Conservation (phyloP, 495 filamentous ascomycete species). For the Saxophila tyrrhenica region DNA sequence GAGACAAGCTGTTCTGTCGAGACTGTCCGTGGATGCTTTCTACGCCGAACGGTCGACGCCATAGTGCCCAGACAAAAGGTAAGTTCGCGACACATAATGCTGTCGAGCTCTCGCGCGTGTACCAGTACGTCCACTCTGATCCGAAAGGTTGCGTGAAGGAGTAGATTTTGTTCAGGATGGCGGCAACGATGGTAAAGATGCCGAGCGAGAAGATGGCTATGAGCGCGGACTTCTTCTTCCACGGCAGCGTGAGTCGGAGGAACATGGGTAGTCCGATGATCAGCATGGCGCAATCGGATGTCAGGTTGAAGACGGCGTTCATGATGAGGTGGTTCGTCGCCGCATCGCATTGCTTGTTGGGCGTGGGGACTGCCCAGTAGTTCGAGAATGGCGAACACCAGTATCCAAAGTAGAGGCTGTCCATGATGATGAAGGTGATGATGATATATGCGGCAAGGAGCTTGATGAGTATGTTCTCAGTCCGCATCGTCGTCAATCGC, state of each 20-base stretch:
- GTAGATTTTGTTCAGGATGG: constrained; percentile 55
- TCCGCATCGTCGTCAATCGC: constrained; percentile 37
- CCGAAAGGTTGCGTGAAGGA: constrained; percentile 47
- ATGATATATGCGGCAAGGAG: constrained; percentile 43
- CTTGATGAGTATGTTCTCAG: constrained; percentile 42
- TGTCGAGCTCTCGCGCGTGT: constrained; percentile 52
- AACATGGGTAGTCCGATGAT: constrained; percentile 49
- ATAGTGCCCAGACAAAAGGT: constrained; percentile 46
- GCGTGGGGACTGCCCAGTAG: constrained; percentile 31
- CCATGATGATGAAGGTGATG: constrained; percentile 46
- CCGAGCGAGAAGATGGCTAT: constrained; percentile 42
- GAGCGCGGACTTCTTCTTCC: constrained; percentile 41
- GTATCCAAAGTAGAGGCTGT: constrained; percentile 51
- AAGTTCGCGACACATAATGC: constrained; percentile 54
- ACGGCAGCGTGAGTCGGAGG: constrained; percentile 33
- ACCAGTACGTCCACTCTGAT: constrained; percentile 54
- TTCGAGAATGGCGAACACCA: constrained; percentile 52
- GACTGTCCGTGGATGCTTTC: constrained; percentile 1
- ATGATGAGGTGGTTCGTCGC: constrained; percentile 49
- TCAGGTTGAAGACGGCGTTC: constrained; percentile 55
- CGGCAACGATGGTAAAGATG: constrained; percentile 51
- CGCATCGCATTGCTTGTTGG: constrained; percentile 26
- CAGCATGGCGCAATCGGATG: constrained; percentile 52
- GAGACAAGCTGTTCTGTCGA: neutral
- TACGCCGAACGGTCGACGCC: neutral